Evolutionary conservation across 345 rosid genomes (phyloP), one percentile per base, ranked within the genome.

Genomic region (Sapria himalayana): DNA sequence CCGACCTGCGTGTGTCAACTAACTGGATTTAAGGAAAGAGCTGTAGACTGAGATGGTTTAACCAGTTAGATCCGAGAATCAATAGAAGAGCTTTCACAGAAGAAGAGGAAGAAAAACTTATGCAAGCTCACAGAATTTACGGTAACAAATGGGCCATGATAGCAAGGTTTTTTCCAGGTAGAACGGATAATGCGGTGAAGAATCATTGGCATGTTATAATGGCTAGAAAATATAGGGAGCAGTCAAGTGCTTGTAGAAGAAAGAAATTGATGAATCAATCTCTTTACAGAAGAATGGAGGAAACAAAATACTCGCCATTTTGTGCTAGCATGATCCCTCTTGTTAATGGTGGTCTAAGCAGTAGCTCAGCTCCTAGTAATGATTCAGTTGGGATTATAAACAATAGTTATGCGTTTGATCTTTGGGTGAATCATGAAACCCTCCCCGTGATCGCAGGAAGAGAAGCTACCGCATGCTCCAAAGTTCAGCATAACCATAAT

Each of bases 81-180:
- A 89, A 76, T 50, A 61, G 85, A 51, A 74, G 82, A 56, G 91
- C 93, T 1, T 82, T 82, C 53, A 82, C 62, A 1, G 94, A 82
- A 45, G 98, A 89, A 43, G 98, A 89, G 64, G 98, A 89, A 24
- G 98, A 89, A 60, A 78, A 84, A 52, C 66, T 89, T 20, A 66
- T 89, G 80, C 89, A 78, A 58, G 91, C 93, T 31, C 94, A 89
- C 55, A 73, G 94, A 44, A 62, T 82, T 24, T 82, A 89, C 53
- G 98, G 93, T 3, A 89, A 82, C 79, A 82, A 81, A 58, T 89
- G 98, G 98, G 94, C 98, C 35, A 76, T 89, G 93, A 89, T 89
- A 38, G 93, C 98, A 0, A 66, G 93, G 70, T 70, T 89, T 8
- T 89, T 89, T 46, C 94, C 98, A 14, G 98, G 98, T 16, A 73